Evolutionary conservation across 73 alveolate species (phyloP).

Genomic region (Symbiodinium natans): DNA sequence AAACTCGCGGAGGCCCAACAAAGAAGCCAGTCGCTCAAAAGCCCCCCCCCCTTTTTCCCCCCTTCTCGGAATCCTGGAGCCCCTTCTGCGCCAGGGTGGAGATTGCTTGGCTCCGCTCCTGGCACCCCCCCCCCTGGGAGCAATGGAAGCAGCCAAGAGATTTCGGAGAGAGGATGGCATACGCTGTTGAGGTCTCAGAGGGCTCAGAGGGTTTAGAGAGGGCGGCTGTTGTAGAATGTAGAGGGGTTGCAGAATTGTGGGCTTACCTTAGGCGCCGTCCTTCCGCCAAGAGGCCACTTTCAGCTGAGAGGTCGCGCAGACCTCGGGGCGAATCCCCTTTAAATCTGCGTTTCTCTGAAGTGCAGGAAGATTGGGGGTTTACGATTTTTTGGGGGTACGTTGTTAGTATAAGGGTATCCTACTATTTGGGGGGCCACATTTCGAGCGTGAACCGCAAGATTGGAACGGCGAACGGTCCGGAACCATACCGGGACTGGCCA

Average conservation of each 20-base stretch:
- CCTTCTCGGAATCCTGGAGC: conserved; percentile 30
- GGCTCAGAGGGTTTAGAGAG: not conserved
- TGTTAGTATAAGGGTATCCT: not conserved
- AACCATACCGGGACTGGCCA: not conserved
- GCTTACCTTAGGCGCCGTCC: not conserved
- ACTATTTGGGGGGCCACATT: not conserved
- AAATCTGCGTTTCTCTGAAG: too few species aligned
- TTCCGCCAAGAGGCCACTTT: conserved; percentile 57
- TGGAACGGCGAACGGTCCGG: too few species aligned
- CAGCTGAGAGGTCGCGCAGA: conserved; percentile 42
- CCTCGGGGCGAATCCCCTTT: not conserved
- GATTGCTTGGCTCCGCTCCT: conserved; percentile 67
- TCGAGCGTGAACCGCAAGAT: too few species aligned
- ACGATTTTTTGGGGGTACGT: too few species aligned
- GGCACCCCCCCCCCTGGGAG: not conserved
- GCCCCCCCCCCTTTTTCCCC: too few species aligned
- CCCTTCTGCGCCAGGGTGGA: conserved; percentile 56
- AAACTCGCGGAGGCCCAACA: too few species aligned
- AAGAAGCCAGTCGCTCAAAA: too few species aligned
- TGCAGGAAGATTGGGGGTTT: too few species aligned
- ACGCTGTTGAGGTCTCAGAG: not conserved
- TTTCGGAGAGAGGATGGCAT: not conserved
- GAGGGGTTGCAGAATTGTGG: not conserved
- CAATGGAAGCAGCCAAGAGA: not conserved
- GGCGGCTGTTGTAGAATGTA: not conserved